Conservation (phyloP, 306 rosid species). For the Gleditsia sinensis region DNA sequence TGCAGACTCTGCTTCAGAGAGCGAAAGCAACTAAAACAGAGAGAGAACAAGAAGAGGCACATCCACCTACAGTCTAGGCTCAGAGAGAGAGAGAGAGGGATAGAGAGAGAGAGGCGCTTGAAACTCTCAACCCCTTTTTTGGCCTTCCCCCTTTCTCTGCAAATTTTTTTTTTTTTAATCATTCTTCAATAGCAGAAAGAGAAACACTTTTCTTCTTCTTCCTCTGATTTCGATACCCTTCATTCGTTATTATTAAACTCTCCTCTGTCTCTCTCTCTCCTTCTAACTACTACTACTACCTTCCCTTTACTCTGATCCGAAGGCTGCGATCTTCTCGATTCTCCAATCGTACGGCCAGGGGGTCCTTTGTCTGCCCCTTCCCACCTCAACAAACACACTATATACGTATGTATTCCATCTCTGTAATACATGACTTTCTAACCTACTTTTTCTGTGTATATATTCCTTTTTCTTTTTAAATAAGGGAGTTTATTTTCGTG, state of each 20-base stretch:
- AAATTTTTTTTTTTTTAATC: neutral
- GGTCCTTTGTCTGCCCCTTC: conserved; percentile 50
- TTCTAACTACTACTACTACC: neutral
- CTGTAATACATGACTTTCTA: conserved; percentile 32
- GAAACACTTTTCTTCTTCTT: conserved; percentile 34
- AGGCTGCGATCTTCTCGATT: conserved; percentile 74
- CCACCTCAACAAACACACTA: conserved; percentile 31
- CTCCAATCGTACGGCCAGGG: conserved; percentile 70
- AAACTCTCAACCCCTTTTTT: neutral
- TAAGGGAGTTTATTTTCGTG: conserved; percentile 22
- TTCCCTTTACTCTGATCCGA: conserved; percentile 55
- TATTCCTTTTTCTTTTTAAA: too few species aligned
- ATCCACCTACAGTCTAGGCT: neutral
- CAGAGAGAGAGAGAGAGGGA: neutral
- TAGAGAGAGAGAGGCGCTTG: neutral
- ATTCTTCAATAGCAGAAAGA: conserved; percentile 25
- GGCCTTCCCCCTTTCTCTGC: neutral
- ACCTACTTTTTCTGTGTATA: conserved; percentile 32
- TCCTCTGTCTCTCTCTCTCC: conserved; percentile 5
- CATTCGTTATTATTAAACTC: conserved; percentile 33
- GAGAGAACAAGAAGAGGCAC: neutral
- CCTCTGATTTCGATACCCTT: conserved; percentile 43
- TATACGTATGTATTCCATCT: conserved; percentile 60
- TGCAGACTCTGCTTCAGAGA: conserved; percentile 48
- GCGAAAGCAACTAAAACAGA: neutral